Percentiles rank a stretch among this genome's conserved stretches.
phyloP scores from a whole-genome alignment of 1,139 yeast species.

The Zygoascus meyerae region DNA sequence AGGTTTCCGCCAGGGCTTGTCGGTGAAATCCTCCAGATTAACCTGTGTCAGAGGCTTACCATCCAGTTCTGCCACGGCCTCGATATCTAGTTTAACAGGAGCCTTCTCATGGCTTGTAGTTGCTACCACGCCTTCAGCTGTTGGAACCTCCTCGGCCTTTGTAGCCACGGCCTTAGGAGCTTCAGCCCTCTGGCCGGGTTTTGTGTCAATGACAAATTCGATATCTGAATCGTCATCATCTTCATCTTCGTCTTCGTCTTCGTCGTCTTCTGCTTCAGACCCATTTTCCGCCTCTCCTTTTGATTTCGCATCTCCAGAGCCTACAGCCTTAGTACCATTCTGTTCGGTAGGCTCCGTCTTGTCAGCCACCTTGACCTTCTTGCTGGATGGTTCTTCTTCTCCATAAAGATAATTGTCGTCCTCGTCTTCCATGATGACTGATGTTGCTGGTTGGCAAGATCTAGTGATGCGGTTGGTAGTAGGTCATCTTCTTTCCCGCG shows the following conservation, averaged over 20 bases:
- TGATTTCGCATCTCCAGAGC: not conserved
- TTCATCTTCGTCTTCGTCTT: conserved; percentile 24
- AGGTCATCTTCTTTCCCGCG: not conserved
- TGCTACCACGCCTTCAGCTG: conserved; percentile 25
- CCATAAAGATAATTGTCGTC: conserved; percentile 87
- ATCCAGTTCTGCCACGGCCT: conserved; percentile 71
- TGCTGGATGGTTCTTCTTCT: conserved; percentile 45
- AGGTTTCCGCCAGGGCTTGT: conserved; percentile 97
- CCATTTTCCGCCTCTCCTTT: not conserved
- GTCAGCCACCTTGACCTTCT: conserved; percentile 29
- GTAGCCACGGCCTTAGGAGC: conserved; percentile 29
- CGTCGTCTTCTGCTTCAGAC: conserved; percentile 14
- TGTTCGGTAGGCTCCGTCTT: conserved; percentile 9
- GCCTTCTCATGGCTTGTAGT: conserved; percentile 8
- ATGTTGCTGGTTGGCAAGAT: not conserved
- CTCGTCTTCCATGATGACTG: conserved; percentile 42
- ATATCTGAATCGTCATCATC: conserved; percentile 42
- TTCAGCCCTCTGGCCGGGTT: conserved; percentile 32
- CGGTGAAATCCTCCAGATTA: conserved; percentile 76
- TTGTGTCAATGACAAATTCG: conserved; percentile 56
- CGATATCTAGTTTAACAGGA: conserved; percentile 54
- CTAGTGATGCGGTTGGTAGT: not conserved
- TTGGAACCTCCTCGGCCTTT: conserved; percentile 29
- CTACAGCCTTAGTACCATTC: no score
- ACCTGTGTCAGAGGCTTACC: conserved; percentile 81